phyloP scores from a whole-genome alignment of 306 rosid species.

The Acacia acuminata region DNA sequence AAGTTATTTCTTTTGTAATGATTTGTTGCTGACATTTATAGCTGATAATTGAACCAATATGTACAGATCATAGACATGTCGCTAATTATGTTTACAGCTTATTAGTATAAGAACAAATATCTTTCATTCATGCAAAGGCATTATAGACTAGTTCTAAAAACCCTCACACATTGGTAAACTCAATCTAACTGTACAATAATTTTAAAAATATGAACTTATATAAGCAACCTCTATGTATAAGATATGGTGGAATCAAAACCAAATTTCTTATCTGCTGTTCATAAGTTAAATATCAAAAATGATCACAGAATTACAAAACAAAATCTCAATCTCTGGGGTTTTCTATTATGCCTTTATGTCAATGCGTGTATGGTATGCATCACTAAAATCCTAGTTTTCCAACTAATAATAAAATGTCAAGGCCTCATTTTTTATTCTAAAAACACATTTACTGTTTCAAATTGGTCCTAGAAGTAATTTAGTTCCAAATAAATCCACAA shows the following conservation, averaged over 20 bases:
- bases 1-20: not conserved
- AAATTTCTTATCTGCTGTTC: not conserved
- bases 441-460: not conserved
- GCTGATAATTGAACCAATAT: not conserved
- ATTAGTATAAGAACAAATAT: not conserved
- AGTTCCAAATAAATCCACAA: not conserved
- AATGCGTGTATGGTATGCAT: not conserved
- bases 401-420: not conserved
- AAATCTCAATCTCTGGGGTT: not conserved
- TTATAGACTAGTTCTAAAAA: not conserved
- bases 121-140: not conserved
- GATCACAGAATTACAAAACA: not conserved
- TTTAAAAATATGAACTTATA: not conserved
- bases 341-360: too few species aligned
- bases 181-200: not conserved
- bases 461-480: not conserved
- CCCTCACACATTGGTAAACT: not conserved
- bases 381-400: not conserved
- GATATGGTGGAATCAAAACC: not conserved
- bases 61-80: not conserved
- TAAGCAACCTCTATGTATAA: not conserved
- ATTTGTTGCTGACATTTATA: not conserved
- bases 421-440: not conserved
- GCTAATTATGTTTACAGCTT: not conserved
- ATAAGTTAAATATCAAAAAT: not conserved